Evolutionary conservation across 2,329 filamentous ascomycete genomes (phyloP).

Genomic region (Raffaelea albimanens): DNA sequence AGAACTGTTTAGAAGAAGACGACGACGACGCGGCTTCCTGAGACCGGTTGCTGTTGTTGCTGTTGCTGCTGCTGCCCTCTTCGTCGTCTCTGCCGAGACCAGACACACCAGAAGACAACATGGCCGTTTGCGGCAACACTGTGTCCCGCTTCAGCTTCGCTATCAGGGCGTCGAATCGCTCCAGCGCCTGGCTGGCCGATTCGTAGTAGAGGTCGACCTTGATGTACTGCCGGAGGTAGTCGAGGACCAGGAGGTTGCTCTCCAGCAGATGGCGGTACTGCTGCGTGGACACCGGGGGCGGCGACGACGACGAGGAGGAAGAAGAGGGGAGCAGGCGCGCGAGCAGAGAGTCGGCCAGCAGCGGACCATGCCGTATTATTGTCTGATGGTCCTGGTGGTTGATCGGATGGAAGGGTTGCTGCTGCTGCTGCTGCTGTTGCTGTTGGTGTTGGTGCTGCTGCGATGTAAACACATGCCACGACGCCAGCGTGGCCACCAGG

Average conservation of each 20-base stretch:
- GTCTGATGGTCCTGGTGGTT: too few relatives aligned
- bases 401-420: background rate
- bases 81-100: background rate
- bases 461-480: constrained; percentile 1
- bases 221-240: constrained; percentile 6
- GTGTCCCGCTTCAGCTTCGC: too few relatives aligned
- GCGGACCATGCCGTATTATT: too few relatives aligned
- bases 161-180: constrained; percentile 5
- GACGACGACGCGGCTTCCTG: background rate
- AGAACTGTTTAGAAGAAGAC: constrained; percentile 3
- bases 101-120: too few relatives aligned
- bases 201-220: constrained; percentile 9
- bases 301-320: too few relatives aligned
- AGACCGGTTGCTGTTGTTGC: background rate
- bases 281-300: background rate
- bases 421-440: background rate
- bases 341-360: background rate
- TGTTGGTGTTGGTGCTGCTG: background rate
- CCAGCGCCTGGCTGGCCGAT: constrained; percentile 6
- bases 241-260: constrained; percentile 5
- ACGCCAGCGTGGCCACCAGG: constrained; percentile 7
- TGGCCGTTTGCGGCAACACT: too few relatives aligned
- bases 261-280: constrained; percentile 4
- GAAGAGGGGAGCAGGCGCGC: background rate
- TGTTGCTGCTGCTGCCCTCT: background rate